Base-by-base conservation (phyloP, 176 grass and related monocot species). In the Pharus latifolius region DNA sequence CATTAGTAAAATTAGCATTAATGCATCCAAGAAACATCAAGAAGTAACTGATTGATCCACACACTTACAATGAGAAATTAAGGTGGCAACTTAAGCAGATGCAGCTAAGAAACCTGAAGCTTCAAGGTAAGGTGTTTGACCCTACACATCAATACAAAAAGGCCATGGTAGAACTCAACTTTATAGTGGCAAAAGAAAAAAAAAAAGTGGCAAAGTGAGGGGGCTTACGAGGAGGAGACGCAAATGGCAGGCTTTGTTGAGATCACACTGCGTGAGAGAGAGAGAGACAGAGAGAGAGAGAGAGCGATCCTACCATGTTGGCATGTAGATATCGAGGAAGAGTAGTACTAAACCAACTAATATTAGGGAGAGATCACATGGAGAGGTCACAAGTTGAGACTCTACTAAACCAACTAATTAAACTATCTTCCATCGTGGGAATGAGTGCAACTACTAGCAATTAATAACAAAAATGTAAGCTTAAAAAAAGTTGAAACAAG, bases 301-400 rank as follows among this genome's bases (percentile, higher is more conserved):
- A 26, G 35, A 34, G 63, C 70, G 63, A 79, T 80, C 58, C 75
- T 75, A 31, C 56, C 72, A 72, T 72, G 42, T 43, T 56, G 69
- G 17, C 43, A 33, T 63, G 83, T 30, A 74, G 63, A 80, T 55
- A 57, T 66, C 76, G 83, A 85, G 70, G 35, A 61, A 35, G 56
- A 63, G 42, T 54, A 57, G 20, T 28, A 16, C 18, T n/a, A n/a
- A n/a, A n/a, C n/a, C n/a, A 54, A 74, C 57, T 41, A 16, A 18
- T 18, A 48, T 23, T 7, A 25, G 13, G 65, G 10, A 10, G 24
- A 30, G 84, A 35, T 70, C 86, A 84, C 81, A 88, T 88, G 81
- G 86, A 57, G 70, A 56, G n/a, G 76, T 75, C 72, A 47, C 54
- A 79, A 60, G 72, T 57, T 71, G 72, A 62, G 16, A 30, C 19